Conservation (phyloP, 345 rosid genomes). For the Acer yangbiense region DNA sequence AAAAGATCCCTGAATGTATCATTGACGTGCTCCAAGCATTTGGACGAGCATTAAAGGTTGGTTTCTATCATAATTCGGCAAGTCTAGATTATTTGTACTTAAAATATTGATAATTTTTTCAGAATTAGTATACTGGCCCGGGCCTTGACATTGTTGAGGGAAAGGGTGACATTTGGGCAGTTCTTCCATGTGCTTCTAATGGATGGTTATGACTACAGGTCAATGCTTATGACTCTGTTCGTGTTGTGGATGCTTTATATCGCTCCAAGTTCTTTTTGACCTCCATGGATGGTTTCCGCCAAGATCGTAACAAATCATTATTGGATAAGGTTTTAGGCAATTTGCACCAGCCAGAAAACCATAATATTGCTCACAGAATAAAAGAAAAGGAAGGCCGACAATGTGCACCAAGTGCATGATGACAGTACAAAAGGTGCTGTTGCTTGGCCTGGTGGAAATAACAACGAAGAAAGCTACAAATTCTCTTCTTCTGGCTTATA, state of each 20-base stretch:
- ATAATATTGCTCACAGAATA: conserved; percentile 26
- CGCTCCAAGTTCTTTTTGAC: too few relatives aligned
- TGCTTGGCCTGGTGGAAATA: conserved; percentile 24
- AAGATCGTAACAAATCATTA: too few relatives aligned
- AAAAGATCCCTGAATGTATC: conserved; percentile 37
- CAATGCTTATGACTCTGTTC: conserved; percentile 65
- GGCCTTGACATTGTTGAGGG: background rate
- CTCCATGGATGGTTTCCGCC: too few relatives aligned
- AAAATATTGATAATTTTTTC: background rate
- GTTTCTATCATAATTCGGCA: conserved; percentile 25
- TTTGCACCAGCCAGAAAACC: conserved; percentile 32
- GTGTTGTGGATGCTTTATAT: background rate
- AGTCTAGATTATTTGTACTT: background rate
- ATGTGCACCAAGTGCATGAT: conserved; percentile 63
- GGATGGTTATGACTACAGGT: conserved; percentile 48
- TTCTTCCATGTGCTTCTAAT: background rate
- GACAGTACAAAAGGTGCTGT: conserved; percentile 25
- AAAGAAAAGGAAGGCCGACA: conserved; percentile 28
- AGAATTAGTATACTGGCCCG: background rate
- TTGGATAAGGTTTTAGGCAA: background rate
- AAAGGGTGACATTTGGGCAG: background rate
- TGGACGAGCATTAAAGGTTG: conserved; percentile 80
- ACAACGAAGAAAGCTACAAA: conserved; percentile 22
- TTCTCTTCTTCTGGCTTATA: conserved; percentile 35
- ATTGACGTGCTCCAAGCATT: conserved; percentile 81